These are phyloP conservation scores for Xylaria sp. DNA, from an alignment of 2,329 filamentous ascomycete species.

Conservation along the genomic window DNA sequence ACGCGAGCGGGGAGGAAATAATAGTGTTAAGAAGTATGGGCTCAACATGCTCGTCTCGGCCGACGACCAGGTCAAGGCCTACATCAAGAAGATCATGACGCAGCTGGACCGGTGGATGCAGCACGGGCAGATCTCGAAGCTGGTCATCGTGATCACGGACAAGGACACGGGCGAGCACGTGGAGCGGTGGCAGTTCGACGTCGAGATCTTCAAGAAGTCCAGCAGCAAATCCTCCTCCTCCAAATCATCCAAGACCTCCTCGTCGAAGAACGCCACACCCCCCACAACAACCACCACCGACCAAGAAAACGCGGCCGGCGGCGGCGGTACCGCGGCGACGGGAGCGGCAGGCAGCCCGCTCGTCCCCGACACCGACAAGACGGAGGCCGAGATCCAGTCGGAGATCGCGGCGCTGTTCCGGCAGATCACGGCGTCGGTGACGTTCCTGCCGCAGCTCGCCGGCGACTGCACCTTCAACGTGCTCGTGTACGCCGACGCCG, in stretches of 20 bases:
- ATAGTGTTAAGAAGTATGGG: slow-evolving; percentile 93
- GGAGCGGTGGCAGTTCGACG: slow-evolving; percentile 98
- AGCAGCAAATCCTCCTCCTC: slow-evolving; percentile 13
- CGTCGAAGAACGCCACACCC: slow-evolving; percentile 50
- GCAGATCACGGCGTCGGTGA: slow-evolving; percentile 96
- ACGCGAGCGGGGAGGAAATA: background rate
- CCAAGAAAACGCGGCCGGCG: slow-evolving; percentile 67
- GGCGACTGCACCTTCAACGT: slow-evolving; percentile 99
- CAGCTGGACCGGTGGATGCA: slow-evolving; percentile 98
- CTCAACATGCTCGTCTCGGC: slow-evolving; percentile 97
- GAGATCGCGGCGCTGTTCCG: slow-evolving; percentile 97
- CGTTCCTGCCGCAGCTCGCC: slow-evolving; percentile 90
- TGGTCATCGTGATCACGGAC: slow-evolving; percentile 94
- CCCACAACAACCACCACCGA: slow-evolving; percentile 54
- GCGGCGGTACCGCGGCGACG: background rate
- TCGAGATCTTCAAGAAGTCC: slow-evolving; percentile 47
- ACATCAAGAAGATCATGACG: slow-evolving; percentile 99
- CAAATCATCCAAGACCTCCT: slow-evolving; percentile 46
- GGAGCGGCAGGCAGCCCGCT: background rate
- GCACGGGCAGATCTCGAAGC: slow-evolving; percentile 93
- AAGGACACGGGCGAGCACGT: slow-evolving; percentile 97
- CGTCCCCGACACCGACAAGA: slow-evolving; percentile 66
- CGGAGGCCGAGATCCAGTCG: slow-evolving; percentile 89
- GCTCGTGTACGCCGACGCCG: slow-evolving; percentile 93
- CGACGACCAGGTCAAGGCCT: slow-evolving; percentile 97